These are phyloP conservation scores for Haplographium delicatum DNA, from an alignment of 495 filamentous ascomycete genomes.

Conservation along the genomic window DNA sequence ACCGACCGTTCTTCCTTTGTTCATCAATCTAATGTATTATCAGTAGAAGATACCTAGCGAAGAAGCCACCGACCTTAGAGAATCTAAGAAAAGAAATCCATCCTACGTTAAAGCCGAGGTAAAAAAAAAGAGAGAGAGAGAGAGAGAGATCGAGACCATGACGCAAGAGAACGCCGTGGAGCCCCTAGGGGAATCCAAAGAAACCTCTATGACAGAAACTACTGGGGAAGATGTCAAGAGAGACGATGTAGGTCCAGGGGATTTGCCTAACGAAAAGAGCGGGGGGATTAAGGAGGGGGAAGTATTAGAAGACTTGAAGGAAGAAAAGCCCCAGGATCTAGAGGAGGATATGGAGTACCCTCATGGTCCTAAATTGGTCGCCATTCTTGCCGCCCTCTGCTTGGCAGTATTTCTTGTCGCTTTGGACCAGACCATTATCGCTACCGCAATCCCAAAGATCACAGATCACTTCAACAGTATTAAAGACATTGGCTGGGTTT, in stretches of 20 bases:
- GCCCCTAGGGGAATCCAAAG: conserved; percentile 4
- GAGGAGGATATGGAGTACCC: conserved; percentile 41
- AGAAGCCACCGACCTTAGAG: too few relatives aligned
- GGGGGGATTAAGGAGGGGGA: too few relatives aligned
- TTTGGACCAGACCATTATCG: conserved; percentile 59
- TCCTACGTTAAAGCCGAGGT: too few relatives aligned
- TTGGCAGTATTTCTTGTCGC: conserved; percentile 56
- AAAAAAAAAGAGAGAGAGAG: too few relatives aligned
- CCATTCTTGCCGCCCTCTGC: conserved; percentile 46
- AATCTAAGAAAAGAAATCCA: too few relatives aligned
- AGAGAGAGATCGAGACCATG: conserved; percentile 9
- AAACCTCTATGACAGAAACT: conserved; percentile 10
- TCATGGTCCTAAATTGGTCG: conserved; percentile 36
- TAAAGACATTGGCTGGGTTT: conserved; percentile 35
- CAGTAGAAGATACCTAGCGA: too few relatives aligned
- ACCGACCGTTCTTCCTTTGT: too few relatives aligned
- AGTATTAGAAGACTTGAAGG: too few relatives aligned
- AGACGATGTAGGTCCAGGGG: conserved; percentile 1
- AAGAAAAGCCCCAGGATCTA: neutral
- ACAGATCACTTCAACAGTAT: conserved; percentile 34
- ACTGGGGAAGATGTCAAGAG: conserved; percentile 11
- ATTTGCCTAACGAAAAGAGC: too few relatives aligned
- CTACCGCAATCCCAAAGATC: conserved; percentile 52
- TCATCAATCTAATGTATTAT: too few relatives aligned
- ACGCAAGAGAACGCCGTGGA: neutral